Evolutionary conservation across 495 filamentous ascomycete species (phyloP), one percentile per base, ranked within the genome.

Genomic region (Lophium mytilinum): DNA sequence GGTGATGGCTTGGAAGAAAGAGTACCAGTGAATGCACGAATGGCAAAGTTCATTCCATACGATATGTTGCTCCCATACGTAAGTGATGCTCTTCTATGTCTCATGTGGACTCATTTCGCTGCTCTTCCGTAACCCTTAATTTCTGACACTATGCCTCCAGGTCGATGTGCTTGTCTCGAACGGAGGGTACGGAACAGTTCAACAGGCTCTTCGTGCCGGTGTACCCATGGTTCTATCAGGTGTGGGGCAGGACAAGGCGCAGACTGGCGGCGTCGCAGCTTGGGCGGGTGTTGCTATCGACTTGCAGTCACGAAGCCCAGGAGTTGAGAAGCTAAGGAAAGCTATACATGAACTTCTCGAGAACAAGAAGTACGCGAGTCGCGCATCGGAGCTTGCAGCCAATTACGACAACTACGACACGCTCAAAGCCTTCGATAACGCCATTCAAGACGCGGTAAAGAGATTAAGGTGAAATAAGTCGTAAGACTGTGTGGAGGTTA

Each of bases 121-220:
- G 2, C 24, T 3, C 24, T 30, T 30, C 24, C 24, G 24, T 30
- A 30, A 30, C 24, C 24, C 9, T 15, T 34, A 37, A 8, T 37
- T 17, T 37, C 36, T 52, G 34, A 52, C 6, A 9, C 17, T 30
- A 12, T 15, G 9, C 8, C 12, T 12, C 9, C 24, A 59, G 56
- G 48, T 53, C 33, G 56, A 59, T 15, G 35, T 59, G 3, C 50
- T 59, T 11, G 42, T 59, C 30, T 53, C 56, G 5, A 59, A 59
- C 34, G 56, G 56, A 17, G 57, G 57, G 14, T 60, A 60, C 33
- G 57, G 57, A 8, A 51, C 57, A 17, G 57, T 60, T 0, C 57
- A 55, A 46, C 57, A 60, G n/a, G 37, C 33, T 18, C 19, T 60
- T 9, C 57, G 57, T 6, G 15, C 51, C 9, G 57, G 57, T 41